Evolutionary conservation across 164 flowering plant genomes (phyloP).

Genomic region (Vitis amurensis): DNA sequence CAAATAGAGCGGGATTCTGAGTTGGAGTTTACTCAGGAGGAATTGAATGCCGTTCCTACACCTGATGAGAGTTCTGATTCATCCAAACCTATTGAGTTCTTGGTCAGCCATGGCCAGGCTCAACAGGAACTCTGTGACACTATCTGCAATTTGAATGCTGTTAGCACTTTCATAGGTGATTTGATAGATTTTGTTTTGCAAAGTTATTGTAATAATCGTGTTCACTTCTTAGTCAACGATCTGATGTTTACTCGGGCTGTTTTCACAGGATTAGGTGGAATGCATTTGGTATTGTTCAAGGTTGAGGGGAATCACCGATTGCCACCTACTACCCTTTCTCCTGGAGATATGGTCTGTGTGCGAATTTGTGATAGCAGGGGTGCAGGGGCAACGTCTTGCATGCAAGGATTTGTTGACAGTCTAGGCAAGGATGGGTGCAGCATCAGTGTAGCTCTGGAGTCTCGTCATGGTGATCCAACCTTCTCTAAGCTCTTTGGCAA

Average conservation of each 20-base stretch:
- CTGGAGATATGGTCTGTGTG: slow-evolving; percentile 96
- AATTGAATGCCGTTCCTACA: slow-evolving; percentile 74
- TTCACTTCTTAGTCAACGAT: too few relatives aligned
- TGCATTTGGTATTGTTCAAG: slow-evolving; percentile 84
- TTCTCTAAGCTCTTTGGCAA: slow-evolving; percentile 94
- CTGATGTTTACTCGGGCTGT: neutral
- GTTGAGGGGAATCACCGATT: slow-evolving; percentile 81
- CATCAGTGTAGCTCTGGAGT: slow-evolving; percentile 77
- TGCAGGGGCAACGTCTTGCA: slow-evolving; percentile 77
- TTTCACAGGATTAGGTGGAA: slow-evolving; percentile 81
- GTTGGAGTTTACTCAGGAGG: slow-evolving; percentile 88
- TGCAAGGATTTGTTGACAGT: slow-evolving; percentile 87
- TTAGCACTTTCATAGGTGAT: slow-evolving; percentile 80
- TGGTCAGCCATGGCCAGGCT: slow-evolving; percentile 89
- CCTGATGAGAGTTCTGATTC: slow-evolving; percentile 56
- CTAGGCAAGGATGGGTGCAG: slow-evolving; percentile 91
- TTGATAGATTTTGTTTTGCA: neutral
- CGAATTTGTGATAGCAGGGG: slow-evolving; percentile 85
- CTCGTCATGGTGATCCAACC: slow-evolving; percentile 87
- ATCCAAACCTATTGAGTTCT: slow-evolving; percentile 74
- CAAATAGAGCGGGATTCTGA: slow-evolving; percentile 89
- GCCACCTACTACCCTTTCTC: slow-evolving; percentile 91
- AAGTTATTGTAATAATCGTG: too few relatives aligned
- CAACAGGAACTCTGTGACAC: slow-evolving; percentile 96
- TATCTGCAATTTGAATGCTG: slow-evolving; percentile 76